phyloP scores from a whole-genome alignment of 179 eudicot genomes.

The Silene noctiflora region DNA sequence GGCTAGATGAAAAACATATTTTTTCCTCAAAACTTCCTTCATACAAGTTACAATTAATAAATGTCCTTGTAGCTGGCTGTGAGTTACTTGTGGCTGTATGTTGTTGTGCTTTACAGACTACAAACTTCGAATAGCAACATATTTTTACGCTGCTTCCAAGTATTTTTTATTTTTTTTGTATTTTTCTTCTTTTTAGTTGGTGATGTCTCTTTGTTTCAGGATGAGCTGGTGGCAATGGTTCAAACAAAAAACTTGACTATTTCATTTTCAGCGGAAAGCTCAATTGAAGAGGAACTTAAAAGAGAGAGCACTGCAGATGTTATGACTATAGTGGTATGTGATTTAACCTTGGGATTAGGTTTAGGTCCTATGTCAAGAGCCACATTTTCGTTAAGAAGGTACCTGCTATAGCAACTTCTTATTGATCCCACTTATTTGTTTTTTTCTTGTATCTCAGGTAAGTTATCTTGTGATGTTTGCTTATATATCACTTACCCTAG shows the following conservation, averaged over 20 bases:
- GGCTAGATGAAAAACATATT: too few species aligned
- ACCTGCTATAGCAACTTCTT: background rate
- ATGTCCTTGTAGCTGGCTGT: constrained; percentile 2
- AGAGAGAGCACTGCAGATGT: constrained; percentile 99
- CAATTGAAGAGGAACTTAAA: constrained; percentile 94
- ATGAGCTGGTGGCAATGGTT: constrained; percentile 87
- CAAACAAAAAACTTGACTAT: constrained; percentile 71
- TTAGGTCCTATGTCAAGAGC: background rate
- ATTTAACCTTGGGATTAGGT: background rate
- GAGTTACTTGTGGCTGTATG: background rate
- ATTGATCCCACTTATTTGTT: constrained; percentile 12
- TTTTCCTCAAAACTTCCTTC: too few species aligned
- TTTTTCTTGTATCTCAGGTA: constrained; percentile 49
- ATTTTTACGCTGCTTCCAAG: constrained; percentile 2
- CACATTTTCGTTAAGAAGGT: background rate
- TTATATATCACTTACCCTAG: constrained; percentile 93
- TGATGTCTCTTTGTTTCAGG: constrained; percentile 43
- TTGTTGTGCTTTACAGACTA: background rate
- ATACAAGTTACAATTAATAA: background rate
- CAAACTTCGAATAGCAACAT: background rate
- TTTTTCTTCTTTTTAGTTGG: background rate
- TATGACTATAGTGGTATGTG: constrained; percentile 73
- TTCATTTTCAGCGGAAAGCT: constrained; percentile 94
- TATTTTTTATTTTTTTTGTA: background rate
- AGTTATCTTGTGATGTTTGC: constrained; percentile 99